Percentiles rank a stretch among this genome's conserved stretches.
Evolutionary conservation across 148 eudicot species (phyloP).

Genomic region (Pouteria glomerata): DNA sequence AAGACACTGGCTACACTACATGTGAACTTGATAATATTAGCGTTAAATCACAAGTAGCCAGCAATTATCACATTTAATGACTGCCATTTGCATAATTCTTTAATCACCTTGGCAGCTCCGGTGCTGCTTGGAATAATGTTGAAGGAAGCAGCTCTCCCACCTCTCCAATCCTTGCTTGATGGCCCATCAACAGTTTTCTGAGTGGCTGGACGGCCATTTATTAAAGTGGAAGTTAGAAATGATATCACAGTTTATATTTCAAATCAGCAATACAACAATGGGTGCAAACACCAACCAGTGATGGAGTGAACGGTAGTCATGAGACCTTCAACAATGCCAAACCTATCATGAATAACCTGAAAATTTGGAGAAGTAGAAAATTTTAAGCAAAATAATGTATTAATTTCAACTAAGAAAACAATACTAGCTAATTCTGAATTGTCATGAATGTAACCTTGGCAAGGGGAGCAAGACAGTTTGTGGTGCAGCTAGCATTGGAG

Average conservation of each 20-base stretch:
- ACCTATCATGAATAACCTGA: conserved; percentile 55
- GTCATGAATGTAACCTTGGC: conserved; percentile 43
- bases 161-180: conserved; percentile 71
- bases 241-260: not conserved
- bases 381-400: not conserved
- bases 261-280: not conserved
- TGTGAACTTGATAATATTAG: too few relatives aligned
- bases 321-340: conserved; percentile 77
- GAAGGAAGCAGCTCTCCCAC: conserved; percentile 77
- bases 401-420: not conserved
- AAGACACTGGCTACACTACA: too few relatives aligned
- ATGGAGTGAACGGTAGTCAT: conserved; percentile 76
- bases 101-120: conserved; percentile 69
- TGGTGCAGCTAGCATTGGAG: conserved; percentile 78
- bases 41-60: not conserved
- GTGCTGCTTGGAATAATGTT: conserved; percentile 80
- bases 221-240: not conserved
- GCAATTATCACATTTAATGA: not conserved
- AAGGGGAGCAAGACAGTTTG: conserved; percentile 81
- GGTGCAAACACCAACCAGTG: conserved; percentile 33
- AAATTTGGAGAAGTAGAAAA: not conserved
- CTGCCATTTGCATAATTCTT: not conserved
- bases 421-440: not conserved
- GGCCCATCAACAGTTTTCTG: conserved; percentile 81
- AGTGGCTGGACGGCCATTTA: conserved; percentile 28